Percentiles rank a stretch among this genome's conserved stretches.
These are phyloP conservation scores for Pichia occidentalis DNA, from an alignment of 805 yeast species.

Conservation along the genomic window DNA sequence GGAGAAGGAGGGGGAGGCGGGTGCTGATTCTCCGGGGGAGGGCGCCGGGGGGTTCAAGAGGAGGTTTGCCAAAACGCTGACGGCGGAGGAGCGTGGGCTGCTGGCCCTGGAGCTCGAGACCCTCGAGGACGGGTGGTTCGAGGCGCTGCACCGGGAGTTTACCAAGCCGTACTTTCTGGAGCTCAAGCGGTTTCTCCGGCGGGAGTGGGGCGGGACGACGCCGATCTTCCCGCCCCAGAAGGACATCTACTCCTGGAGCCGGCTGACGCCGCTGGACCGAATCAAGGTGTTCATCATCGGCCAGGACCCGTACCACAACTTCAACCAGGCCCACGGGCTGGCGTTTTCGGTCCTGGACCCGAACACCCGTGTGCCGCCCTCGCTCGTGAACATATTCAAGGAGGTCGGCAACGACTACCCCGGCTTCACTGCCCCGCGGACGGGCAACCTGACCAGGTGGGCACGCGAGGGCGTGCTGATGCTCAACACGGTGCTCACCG, in stretches of 20 bases:
- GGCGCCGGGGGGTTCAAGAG: constrained; percentile 33
- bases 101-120: constrained; percentile 62
- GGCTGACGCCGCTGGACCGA: constrained; percentile 66
- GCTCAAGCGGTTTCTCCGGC: constrained; percentile 55
- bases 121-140: constrained; percentile 75
- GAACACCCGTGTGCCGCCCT: constrained; percentile 76
- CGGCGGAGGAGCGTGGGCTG: constrained; percentile 43
- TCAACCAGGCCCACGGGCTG: constrained; percentile 91
- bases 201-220: constrained; percentile 36
- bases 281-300: constrained; percentile 82
- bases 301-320: constrained; percentile 94
- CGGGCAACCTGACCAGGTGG: constrained; percentile 77
- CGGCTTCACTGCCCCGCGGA: constrained; percentile 52
- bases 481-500: constrained; percentile 85
- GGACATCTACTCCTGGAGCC: constrained; percentile 88
- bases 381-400: constrained; percentile 80
- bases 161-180: constrained; percentile 78
- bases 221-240: constrained; percentile 70
- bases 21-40: too few relatives aligned
- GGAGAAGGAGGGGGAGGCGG: too few relatives aligned
- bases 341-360: constrained; percentile 90
- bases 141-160: constrained; percentile 58
- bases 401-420: constrained; percentile 64
- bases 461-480: constrained; percentile 80
- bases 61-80: constrained; percentile 43